Evolutionary conservation across 805 yeast genomes (phyloP).

Genomic region (Wickerhamomyces chaumierensis): DNA sequence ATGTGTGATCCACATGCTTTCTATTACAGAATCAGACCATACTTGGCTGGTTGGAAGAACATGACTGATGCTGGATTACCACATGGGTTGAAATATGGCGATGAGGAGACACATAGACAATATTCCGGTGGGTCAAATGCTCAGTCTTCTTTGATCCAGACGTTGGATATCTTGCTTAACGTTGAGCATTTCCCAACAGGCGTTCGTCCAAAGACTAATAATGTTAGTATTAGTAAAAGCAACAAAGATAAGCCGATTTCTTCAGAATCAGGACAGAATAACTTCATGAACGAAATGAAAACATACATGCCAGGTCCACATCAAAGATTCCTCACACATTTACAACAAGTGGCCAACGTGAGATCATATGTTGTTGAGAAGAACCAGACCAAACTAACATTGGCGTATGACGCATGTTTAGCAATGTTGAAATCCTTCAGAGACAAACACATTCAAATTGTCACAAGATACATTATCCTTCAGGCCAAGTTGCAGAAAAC

Average conservation of each 20-base stretch:
- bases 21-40: constrained; percentile 79
- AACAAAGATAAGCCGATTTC: constrained; percentile 13
- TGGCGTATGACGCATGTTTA: constrained; percentile 79
- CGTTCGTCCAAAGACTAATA: constrained; percentile 21
- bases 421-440: constrained; percentile 83
- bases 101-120: constrained; percentile 39
- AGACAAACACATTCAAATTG: constrained; percentile 89
- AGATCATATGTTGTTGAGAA: constrained; percentile 50
- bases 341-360: constrained; percentile 47
- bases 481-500: constrained; percentile 54
- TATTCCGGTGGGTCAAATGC: constrained; percentile 92
- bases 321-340: constrained; percentile 54
- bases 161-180: constrained; percentile 64
- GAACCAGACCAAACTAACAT: constrained; percentile 41
- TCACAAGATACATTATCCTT: constrained; percentile 72
- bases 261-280: constrained; percentile 22
- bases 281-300: constrained; percentile 77
- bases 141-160: constrained; percentile 82
- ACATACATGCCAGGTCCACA: constrained; percentile 85
- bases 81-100: constrained; percentile 70
- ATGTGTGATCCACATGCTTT: constrained; percentile 93
- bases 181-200: constrained; percentile 79
- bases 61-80: constrained; percentile 81
- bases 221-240: too few relatives aligned
- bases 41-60: constrained; percentile 87